Evolutionary conservation across 2,329 filamentous ascomycete genomes (phyloP).

Genomic region (Lecanicillium sp.): DNA sequence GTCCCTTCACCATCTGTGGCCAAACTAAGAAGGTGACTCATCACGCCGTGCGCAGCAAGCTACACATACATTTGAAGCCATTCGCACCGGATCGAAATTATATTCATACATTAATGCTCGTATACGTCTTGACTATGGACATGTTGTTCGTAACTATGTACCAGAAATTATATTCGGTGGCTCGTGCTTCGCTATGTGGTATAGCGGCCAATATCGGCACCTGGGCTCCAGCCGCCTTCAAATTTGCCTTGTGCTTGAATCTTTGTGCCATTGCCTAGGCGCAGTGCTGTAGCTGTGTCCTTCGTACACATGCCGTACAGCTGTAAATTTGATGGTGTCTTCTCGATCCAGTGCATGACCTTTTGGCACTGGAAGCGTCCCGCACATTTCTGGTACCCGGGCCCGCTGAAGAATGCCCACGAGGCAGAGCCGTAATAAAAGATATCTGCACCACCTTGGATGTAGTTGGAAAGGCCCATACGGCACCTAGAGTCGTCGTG

Average conservation of each 20-base stretch:
- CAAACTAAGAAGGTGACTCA: too few relatives aligned
- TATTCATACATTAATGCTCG: background rate
- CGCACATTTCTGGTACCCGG: slow-evolving; percentile 30
- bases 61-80: too few relatives aligned
- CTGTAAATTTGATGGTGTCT: slow-evolving; percentile 33
- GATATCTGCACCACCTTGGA: slow-evolving; percentile 36
- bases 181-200: background rate
- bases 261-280: slow-evolving; percentile 29
- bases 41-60: too few relatives aligned
- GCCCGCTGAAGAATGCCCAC: slow-evolving; percentile 18
- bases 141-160: slow-evolving; percentile 7
- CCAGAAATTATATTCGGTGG: background rate
- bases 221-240: slow-evolving; percentile 10
- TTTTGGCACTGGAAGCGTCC: slow-evolving; percentile 28
- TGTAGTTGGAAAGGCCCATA: slow-evolving; percentile 37
- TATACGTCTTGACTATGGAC: background rate
- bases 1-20: too few relatives aligned
- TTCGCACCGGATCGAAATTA: too few relatives aligned
- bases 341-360: slow-evolving; percentile 33
- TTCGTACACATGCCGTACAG: slow-evolving; percentile 38
- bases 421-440: slow-evolving; percentile 37
- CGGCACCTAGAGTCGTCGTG: slow-evolving; percentile 32
- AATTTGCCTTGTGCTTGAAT: slow-evolving; percentile 28
- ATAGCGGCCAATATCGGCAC: slow-evolving; percentile 5
- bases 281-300: slow-evolving; percentile 29